Evolutionary conservation across 257 asterid species (phyloP).

Genomic region (Solanum dulcamara): DNA sequence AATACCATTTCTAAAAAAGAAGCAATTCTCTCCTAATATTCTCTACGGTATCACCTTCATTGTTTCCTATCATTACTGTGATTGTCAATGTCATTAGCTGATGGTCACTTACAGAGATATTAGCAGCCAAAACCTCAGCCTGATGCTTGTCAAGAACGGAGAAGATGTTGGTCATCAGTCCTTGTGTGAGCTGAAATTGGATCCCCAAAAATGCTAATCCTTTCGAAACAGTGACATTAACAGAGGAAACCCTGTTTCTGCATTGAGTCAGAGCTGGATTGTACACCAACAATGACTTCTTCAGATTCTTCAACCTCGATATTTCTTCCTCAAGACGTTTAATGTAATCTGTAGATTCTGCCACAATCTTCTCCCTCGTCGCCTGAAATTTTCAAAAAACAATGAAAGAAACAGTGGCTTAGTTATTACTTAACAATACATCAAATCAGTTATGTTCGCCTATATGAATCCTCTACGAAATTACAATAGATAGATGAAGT

Average conservation of each 20-base stretch:
- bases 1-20: conserved; percentile 10
- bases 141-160: conserved; percentile 33
- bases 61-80: conserved; percentile 22
- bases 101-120: conserved; percentile 27
- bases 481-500: background rate
- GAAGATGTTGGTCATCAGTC: conserved; percentile 25
- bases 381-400: conserved; percentile 23
- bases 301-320: conserved; percentile 34
- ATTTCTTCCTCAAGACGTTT: conserved; percentile 37
- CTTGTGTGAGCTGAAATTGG: conserved; percentile 22
- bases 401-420: background rate
- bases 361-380: conserved; percentile 28
- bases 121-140: conserved; percentile 57
- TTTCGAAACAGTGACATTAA: conserved; percentile 16
- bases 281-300: conserved; percentile 11
- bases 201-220: conserved; percentile 42
- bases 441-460: background rate
- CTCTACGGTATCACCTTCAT: conserved; percentile 19
- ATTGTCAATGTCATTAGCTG: conserved; percentile 27
- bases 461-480: background rate
- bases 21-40: conserved; percentile 37
- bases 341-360: conserved; percentile 33
- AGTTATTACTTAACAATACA: background rate
- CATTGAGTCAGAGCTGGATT: conserved; percentile 18
- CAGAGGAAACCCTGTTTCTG: conserved; percentile 14